Evolutionary conservation across 2,329 filamentous ascomycete species (phyloP).

Genomic region (Zasmidium angulare): DNA sequence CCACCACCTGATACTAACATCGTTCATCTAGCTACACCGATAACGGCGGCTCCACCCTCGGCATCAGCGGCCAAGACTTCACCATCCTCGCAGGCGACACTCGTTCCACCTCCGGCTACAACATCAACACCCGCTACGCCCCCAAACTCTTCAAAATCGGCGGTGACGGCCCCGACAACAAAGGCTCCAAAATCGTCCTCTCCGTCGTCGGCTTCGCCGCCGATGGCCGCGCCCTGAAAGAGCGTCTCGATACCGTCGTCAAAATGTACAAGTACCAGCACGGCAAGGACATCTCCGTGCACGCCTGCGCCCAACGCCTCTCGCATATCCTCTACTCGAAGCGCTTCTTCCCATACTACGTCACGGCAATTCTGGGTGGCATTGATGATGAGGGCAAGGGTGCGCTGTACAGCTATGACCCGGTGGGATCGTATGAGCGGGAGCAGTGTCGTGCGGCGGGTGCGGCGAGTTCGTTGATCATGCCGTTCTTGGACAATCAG

Average conservation of each 20-base stretch:
- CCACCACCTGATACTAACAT: conserved; percentile 5
- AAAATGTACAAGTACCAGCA: conserved; percentile 99
- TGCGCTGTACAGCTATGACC: conserved; percentile 95
- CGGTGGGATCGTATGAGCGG: conserved; percentile 94
- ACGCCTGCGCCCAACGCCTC: conserved; percentile 90
- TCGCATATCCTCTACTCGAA: conserved; percentile 96
- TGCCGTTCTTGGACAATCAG: conserved; percentile 99
- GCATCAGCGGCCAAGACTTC: conserved; percentile 91
- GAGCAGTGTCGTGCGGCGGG: conserved; percentile 94
- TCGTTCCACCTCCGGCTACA: conserved; percentile 92
- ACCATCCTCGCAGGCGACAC: conserved; percentile 97
- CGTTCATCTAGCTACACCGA: conserved; percentile 74
- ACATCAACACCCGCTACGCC: conserved; percentile 94
- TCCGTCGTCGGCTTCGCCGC: conserved; percentile 95
- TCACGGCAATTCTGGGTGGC: conserved; percentile 88
- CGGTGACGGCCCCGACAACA: conserved; percentile 80
- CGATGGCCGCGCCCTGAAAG: conserved; percentile 89
- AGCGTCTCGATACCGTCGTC: conserved; percentile 89
- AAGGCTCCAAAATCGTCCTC: conserved; percentile 81
- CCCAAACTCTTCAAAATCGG: conserved; percentile 98
- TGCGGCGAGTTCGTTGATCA: conserved; percentile 83
- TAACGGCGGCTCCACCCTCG: conserved; percentile 94
- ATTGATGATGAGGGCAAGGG: conserved; percentile 93
- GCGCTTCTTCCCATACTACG: conserved; percentile 99
- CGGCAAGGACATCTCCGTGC: conserved; percentile 91